phyloP scores from a whole-genome alignment of 495 filamentous ascomycete species.

The Neurospora tetrasperma region DNA sequence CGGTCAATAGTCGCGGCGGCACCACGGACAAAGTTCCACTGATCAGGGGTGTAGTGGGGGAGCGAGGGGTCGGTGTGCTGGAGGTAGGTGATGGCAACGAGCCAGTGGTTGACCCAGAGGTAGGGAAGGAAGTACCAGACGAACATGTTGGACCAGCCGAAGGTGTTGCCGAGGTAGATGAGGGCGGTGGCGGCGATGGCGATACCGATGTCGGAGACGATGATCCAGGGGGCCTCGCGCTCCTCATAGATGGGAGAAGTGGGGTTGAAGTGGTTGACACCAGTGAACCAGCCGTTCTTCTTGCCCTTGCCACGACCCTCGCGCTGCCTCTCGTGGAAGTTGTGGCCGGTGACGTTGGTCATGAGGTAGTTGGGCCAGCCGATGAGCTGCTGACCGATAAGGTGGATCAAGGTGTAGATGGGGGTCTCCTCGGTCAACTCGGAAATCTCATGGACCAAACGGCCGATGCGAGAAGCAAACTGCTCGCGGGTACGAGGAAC shows the following conservation, averaged over 20 bases:
- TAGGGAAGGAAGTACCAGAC: slow-evolving; percentile 95
- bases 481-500: slow-evolving; percentile 73
- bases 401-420: slow-evolving; percentile 60
- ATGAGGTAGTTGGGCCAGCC: slow-evolving; percentile 85
- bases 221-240: slow-evolving; percentile 73
- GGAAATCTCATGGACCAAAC: slow-evolving; percentile 61
- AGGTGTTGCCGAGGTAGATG: slow-evolving; percentile 55
- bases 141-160: slow-evolving; percentile 72
- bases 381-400: slow-evolving; percentile 74
- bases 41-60: slow-evolving; percentile 66
- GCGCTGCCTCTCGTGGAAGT: slow-evolving; percentile 70
- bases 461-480: slow-evolving; percentile 60
- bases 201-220: slow-evolving; percentile 75
- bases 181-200: slow-evolving; percentile 42
- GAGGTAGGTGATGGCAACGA: slow-evolving; percentile 78
- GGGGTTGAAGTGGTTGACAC: slow-evolving; percentile 93
- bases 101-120: slow-evolving; percentile 98
- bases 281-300: slow-evolving; percentile 64
- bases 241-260: slow-evolving; percentile 82
- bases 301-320: slow-evolving; percentile 90
- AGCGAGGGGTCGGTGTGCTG: slow-evolving; percentile 83
- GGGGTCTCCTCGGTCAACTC: slow-evolving; percentile 95
- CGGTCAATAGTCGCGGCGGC: slow-evolving; percentile 83
- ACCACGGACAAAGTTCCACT: slow-evolving; percentile 80
- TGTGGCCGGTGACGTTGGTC: slow-evolving; percentile 88